Conservation (phyloP, 768 basidiomycete species). For the Lactarius psammicola region DNA sequence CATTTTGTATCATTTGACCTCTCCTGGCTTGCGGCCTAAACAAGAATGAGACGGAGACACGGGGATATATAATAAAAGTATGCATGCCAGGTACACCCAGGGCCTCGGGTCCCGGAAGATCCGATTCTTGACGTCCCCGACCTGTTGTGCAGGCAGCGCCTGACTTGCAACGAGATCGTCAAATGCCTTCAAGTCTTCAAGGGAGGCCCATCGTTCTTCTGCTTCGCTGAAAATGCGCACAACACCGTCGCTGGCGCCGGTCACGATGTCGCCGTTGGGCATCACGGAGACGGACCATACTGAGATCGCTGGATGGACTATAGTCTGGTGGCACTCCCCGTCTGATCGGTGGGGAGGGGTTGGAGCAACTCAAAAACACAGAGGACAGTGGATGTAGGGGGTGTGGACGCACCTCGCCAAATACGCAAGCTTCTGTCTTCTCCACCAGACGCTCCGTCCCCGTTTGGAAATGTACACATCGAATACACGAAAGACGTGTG, state of each 20-base stretch:
- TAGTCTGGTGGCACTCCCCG: slow-evolving; percentile 83
- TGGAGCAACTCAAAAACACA: neutral
- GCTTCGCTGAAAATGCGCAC: slow-evolving; percentile 82
- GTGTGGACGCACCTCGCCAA: slow-evolving; percentile 68
- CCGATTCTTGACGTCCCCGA: slow-evolving; percentile 86
- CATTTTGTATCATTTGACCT: slow-evolving; percentile 87
- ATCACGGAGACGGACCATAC: slow-evolving; percentile 91
- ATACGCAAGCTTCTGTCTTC: slow-evolving; percentile 92
- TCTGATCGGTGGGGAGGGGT: slow-evolving; percentile 45
- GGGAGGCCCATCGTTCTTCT: slow-evolving; percentile 70
- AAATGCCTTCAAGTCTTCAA: slow-evolving; percentile 61
- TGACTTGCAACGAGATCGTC: slow-evolving; percentile 77
- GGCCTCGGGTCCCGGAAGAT: slow-evolving; percentile 85
- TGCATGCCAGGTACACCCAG: slow-evolving; percentile 63
- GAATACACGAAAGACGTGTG: slow-evolving; percentile 98
- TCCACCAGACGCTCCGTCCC: slow-evolving; percentile 84
- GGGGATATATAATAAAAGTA: neutral
- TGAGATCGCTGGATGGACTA: slow-evolving; percentile 94
- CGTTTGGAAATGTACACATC: slow-evolving; percentile 74
- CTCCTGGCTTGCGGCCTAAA: slow-evolving; percentile 86
- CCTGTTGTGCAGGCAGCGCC: slow-evolving; percentile 77
- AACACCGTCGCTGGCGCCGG: slow-evolving; percentile 84
- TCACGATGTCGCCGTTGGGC: slow-evolving; percentile 90
- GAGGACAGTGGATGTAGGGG: slow-evolving; percentile 7
- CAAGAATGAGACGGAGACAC: neutral